These are phyloP conservation scores for Gracilaria vermiculophylla DNA, from an alignment of 23 red algal genomes.

Conservation along the genomic window DNA sequence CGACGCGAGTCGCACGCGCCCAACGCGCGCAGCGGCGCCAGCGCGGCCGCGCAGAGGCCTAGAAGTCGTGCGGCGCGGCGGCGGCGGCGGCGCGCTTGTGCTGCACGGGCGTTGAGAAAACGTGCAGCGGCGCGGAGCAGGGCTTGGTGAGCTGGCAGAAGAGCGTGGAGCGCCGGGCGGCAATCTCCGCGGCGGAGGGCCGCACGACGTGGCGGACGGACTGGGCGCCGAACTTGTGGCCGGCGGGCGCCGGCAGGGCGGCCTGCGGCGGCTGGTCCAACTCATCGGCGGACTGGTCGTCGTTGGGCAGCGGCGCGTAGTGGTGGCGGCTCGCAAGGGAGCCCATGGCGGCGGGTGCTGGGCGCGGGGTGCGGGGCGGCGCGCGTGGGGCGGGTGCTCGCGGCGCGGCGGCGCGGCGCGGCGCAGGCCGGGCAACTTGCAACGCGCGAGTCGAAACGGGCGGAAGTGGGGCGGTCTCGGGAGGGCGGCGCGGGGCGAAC, in stretches of 20 bases:
- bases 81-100: background rate
- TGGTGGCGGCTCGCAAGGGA: background rate
- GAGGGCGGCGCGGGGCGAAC: no score
- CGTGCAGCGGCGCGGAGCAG: background rate
- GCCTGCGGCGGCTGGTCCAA: background rate
- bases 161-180: background rate
- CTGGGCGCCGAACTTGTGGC: background rate
- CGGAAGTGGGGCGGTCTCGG: no score
- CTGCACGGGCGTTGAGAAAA: conserved; percentile 9
- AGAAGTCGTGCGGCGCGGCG: background rate
- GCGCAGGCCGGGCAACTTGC: no score
- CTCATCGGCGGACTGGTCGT: background rate
- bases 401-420: no score
- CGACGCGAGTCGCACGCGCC: no score
- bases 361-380: no score
- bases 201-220: background rate
- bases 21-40: no score
- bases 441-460: no score
- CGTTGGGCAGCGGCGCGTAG: background rate
- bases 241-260: background rate
- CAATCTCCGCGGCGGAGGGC: background rate
- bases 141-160: background rate
- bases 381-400: no score
- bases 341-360: conserved; percentile 5
- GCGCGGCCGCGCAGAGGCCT: no score